phyloP scores from a whole-genome alignment of 768 basidiomycete genomes.

The Chiua virens region DNA sequence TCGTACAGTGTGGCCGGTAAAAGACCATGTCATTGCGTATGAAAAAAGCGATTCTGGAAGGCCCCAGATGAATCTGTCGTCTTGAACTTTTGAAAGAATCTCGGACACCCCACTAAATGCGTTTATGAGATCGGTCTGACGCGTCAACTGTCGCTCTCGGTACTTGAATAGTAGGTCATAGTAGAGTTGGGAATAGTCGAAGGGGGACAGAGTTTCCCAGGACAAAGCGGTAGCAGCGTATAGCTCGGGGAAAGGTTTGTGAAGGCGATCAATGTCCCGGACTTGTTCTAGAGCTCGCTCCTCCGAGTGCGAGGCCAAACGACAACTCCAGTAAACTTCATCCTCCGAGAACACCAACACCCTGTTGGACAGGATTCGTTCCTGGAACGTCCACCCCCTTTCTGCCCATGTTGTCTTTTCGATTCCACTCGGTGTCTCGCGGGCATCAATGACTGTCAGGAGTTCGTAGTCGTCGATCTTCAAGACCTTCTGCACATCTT shows the following conservation, averaged over 20 bases:
- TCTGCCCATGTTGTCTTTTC: slow-evolving; percentile 5
- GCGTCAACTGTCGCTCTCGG: slow-evolving; percentile 7
- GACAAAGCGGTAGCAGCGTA: neutral
- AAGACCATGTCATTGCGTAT: slow-evolving; percentile 5
- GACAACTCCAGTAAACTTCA: slow-evolving; percentile 21
- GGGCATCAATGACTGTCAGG: slow-evolving; percentile 10
- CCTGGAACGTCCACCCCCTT: slow-evolving; percentile 22
- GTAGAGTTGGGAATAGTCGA: neutral
- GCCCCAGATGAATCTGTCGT: slow-evolving; percentile 15
- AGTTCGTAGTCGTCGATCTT: slow-evolving; percentile 2
- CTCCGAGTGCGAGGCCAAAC: slow-evolving; percentile 5
- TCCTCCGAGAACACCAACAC: slow-evolving; percentile 18
- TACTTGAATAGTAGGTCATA: neutral
- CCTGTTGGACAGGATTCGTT: slow-evolving; percentile 15
- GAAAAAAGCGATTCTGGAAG: slow-evolving; percentile 16
- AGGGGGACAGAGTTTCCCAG: neutral
- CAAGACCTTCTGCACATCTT: too few species aligned
- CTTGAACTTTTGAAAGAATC: slow-evolving; percentile 8
- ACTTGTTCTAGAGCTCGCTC: slow-evolving; percentile 12
- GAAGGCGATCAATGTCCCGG: neutral
- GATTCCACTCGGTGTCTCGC: neutral
- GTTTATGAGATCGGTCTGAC: slow-evolving; percentile 14
- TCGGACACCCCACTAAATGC: slow-evolving; percentile 15
- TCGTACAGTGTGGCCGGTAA: neutral
- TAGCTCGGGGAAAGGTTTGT: neutral